phyloP scores from a whole-genome alignment of 1,284 basidiomycete genomes.

The Flammula alnicola region DNA sequence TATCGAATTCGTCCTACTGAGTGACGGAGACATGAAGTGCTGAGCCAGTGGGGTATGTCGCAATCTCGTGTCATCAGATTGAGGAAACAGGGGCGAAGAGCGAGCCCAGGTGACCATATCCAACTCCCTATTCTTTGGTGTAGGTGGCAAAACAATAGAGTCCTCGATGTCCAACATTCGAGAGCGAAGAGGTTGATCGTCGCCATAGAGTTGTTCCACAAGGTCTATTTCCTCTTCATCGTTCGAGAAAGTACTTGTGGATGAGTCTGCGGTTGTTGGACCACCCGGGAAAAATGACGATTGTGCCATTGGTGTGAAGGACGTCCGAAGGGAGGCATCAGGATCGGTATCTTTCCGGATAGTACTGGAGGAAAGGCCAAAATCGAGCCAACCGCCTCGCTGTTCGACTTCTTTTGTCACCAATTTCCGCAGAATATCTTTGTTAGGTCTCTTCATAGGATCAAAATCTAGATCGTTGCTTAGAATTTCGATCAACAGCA shows the following conservation, averaged over 20 bases:
- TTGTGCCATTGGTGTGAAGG: conserved; percentile 13
- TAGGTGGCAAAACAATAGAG: conserved; percentile 75
- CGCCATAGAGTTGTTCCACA: conserved; percentile 88
- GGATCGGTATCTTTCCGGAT: conserved; percentile 15
- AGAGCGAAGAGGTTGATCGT: conserved; percentile 72
- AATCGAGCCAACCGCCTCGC: conserved; percentile 59
- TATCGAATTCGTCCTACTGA: conserved; percentile 17
- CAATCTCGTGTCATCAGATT: conserved; percentile 17
- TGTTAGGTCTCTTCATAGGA: conserved; percentile 83
- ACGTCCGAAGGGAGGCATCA: conserved; percentile 13
- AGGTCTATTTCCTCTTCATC: conserved; percentile 91
- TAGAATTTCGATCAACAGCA: conserved; percentile 93
- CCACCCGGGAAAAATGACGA: conserved; percentile 19
- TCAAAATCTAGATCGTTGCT: conserved; percentile 95
- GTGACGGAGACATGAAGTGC: conserved; percentile 21
- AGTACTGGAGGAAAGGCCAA: conserved; percentile 36
- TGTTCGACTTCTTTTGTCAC: conserved; percentile 73
- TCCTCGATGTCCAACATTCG: conserved; percentile 78
- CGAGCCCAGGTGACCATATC: conserved; percentile 86
- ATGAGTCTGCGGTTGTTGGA: conserved; percentile 29
- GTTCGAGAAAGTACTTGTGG: conserved; percentile 29
- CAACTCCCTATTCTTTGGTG: conserved; percentile 89
- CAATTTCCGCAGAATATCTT: conserved; percentile 85
- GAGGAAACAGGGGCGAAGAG: conserved; percentile 53
- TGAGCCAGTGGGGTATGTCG: conserved; percentile 20